phyloP scores from a whole-genome alignment of 2,329 filamentous ascomycete species.

The Claviceps sorghi region DNA sequence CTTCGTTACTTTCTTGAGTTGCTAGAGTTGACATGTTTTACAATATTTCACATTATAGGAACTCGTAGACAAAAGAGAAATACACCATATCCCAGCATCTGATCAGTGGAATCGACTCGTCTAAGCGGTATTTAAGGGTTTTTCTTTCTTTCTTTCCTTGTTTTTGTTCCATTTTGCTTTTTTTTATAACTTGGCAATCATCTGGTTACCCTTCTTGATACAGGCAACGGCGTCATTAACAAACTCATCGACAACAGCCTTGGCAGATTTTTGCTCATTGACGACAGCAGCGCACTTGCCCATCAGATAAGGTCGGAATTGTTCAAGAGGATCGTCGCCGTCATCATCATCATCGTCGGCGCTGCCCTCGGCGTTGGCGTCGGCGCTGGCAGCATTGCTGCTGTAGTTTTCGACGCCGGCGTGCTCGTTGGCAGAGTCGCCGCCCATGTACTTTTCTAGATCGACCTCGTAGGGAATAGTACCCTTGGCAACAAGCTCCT shows the following conservation, averaged over 20 bases:
- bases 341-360: conserved; percentile 56
- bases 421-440: conserved; percentile 42
- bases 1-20: too few relatives aligned
- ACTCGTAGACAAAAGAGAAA: too few relatives aligned
- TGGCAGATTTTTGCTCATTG: conserved; percentile 82
- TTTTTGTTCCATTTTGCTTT: too few relatives aligned
- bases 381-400: conserved; percentile 52
- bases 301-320: conserved; percentile 86
- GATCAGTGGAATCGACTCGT: too few relatives aligned
- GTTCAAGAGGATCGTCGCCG: conserved; percentile 79
- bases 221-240: conserved; percentile 64
- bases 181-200: conserved; percentile 55
- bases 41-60: too few relatives aligned
- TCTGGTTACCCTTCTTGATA: conserved; percentile 52
- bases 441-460: conserved; percentile 60
- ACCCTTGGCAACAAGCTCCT: conserved; percentile 77
- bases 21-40: too few relatives aligned
- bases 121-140: too few relatives aligned
- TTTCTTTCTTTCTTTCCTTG: too few relatives aligned
- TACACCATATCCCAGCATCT: too few relatives aligned
- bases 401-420: conserved; percentile 43
- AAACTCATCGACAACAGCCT: conserved; percentile 88
- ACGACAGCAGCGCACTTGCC: conserved; percentile 91
- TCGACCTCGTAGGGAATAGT: conserved; percentile 89
- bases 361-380: conserved; percentile 54